These are phyloP conservation scores for Sarocladium kiliense DNA, from an alignment of 2,329 filamentous ascomycete species.

Conservation along the genomic window DNA sequence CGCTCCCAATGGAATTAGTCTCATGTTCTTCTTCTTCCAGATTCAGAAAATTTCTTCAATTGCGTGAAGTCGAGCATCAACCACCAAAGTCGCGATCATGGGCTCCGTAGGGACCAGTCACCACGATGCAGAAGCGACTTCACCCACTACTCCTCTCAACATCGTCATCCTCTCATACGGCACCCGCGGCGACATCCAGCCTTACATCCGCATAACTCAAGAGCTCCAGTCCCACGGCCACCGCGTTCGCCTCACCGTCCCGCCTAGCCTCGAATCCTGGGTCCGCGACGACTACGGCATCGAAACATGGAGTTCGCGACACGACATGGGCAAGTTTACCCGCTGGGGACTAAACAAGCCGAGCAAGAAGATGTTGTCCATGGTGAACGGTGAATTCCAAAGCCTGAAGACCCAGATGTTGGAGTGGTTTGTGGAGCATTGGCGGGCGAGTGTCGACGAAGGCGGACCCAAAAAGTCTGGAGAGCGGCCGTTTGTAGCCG, in stretches of 20 bases:
- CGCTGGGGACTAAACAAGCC: background rate
- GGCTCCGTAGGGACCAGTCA: too few relatives aligned
- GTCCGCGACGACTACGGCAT: background rate
- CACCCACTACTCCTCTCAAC: background rate
- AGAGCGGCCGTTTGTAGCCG: background rate
- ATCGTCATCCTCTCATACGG: background rate
- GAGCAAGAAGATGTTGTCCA: background rate
- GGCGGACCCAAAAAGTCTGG: background rate
- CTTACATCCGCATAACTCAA: background rate
- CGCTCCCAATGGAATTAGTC: too few relatives aligned
- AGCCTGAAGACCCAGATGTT: background rate
- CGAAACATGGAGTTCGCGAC: background rate
- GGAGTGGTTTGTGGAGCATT: background rate
- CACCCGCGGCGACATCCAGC: slow-evolving; percentile 4
- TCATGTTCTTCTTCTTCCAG: too few relatives aligned
- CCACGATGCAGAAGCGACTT: background rate
- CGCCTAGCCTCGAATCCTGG: background rate
- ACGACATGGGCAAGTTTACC: background rate
- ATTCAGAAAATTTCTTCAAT: too few relatives aligned
- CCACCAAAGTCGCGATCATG: too few relatives aligned
- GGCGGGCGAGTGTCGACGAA: background rate
- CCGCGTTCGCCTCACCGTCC: background rate
- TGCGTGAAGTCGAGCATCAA: too few relatives aligned
- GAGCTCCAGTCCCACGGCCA: background rate
- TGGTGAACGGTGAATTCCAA: background rate